Evolutionary conservation across 2,329 filamentous ascomycete species (phyloP).

Genomic region (Ceratocystis cacaofunesta): DNA sequence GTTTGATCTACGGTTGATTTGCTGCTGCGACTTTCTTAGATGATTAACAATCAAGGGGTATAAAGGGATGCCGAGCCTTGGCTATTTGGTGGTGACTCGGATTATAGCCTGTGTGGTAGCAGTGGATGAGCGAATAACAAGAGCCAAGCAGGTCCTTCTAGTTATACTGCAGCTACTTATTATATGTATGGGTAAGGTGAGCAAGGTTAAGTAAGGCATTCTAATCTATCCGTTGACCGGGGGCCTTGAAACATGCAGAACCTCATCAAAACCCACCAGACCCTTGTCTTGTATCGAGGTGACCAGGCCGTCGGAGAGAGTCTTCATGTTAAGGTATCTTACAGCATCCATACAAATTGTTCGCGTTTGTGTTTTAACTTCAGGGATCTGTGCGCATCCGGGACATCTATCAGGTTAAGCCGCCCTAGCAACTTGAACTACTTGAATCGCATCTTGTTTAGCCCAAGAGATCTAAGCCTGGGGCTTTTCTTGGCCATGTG

Average conservation of each 20-base stretch:
- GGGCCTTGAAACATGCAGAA: constrained; percentile 1
- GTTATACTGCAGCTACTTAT: no score
- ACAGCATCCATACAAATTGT: background rate
- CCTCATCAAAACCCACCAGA: background rate
- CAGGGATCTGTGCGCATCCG: background rate
- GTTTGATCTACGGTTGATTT: background rate
- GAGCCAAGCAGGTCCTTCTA: no score
- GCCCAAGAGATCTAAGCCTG: background rate
- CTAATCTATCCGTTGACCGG: background rate
- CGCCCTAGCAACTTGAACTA: background rate
- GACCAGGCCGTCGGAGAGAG: no score
- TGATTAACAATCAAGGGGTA: background rate
- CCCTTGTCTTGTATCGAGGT: no score
- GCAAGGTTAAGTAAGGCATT: background rate
- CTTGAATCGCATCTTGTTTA: background rate
- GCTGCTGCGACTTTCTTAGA: background rate
- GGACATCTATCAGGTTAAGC: no score
- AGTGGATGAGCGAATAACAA: background rate
- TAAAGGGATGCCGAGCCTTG: background rate
- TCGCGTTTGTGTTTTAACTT: background rate
- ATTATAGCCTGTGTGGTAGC: background rate
- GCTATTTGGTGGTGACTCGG: background rate
- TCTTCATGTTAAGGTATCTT: no score
- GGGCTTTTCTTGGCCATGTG: background rate
- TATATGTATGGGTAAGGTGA: background rate